These are phyloP conservation scores for Calocybe cyanea DNA, from an alignment of 768 basidiomycete genomes.

Conservation along the genomic window DNA sequence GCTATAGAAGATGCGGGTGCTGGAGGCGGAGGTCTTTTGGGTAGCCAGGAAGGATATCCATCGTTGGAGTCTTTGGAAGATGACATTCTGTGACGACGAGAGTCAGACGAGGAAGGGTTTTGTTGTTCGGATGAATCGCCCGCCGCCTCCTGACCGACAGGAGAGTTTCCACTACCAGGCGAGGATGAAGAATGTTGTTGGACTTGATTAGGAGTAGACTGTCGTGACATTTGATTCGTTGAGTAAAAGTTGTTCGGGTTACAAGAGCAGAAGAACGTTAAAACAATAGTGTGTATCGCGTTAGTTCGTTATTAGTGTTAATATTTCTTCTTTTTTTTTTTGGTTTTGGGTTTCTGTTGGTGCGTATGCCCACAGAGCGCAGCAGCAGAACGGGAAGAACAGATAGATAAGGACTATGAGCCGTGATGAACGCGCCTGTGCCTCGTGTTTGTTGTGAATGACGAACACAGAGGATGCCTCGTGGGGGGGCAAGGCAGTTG, in stretches of 20 bases:
- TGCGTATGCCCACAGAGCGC: neutral
- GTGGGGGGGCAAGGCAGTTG: conserved; percentile 31
- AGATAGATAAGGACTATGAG: no score
- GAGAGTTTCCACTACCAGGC: conserved; percentile 23
- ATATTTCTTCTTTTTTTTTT: conserved; percentile 16
- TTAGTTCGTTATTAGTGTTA: no score
- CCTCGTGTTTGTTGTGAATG: conserved; percentile 48
- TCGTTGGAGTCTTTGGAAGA: conserved; percentile 53
- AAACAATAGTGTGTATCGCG: conserved; percentile 26
- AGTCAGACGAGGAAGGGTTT: conserved; percentile 30
- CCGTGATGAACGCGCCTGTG: conserved; percentile 28
- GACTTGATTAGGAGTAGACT: conserved; percentile 26
- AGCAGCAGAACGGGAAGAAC: conserved; percentile 11
- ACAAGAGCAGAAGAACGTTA: conserved; percentile 8
- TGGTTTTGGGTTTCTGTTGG: conserved; percentile 7
- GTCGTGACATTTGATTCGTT: conserved; percentile 35
- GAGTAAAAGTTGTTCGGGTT: conserved; percentile 20
- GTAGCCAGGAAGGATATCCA: conserved; percentile 81
- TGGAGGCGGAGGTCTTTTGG: conserved; percentile 71
- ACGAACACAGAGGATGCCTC: conserved; percentile 37
- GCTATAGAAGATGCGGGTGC: conserved; percentile 63
- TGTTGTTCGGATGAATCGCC: conserved; percentile 25
- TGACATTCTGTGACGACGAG: conserved; percentile 29
- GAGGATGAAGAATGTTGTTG: conserved; percentile 20
- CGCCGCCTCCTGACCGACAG: conserved; percentile 16